Evolutionary conservation across 345 rosid species (phyloP), one percentile per base, ranked within the genome.

Genomic region (Salix brachista): DNA sequence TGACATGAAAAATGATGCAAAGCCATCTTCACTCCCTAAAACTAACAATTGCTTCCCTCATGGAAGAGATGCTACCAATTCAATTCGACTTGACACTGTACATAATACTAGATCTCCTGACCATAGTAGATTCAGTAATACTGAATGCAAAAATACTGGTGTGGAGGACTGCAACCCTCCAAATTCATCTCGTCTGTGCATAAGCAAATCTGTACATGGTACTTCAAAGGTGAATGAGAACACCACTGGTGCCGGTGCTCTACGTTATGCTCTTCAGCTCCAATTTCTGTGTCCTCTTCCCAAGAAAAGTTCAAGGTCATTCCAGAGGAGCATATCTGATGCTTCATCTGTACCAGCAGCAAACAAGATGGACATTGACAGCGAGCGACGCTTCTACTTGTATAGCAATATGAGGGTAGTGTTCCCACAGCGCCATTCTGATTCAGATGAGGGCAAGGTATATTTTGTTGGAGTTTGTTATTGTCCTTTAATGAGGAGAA

Each of bases 361-460:
- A 68, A 67, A 32, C 65, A 73, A 68, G 44, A 44, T 73, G 74
- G 67, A 69, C 48, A 44, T 65, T 75, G 87, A 83, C 13, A 87
- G 77, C 26, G 88, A 91, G 34, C 82, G 93, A 72, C 90, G 91
- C 44, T 95, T 95, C 85, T 93, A 90, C 79, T 79, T 95, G 68
- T 91, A 90, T 83, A 90, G 89, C 60, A 93, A 94, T 71, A 75
- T 94, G 88, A 92, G 94, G 87, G 97, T 88, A 2, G 94, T 94
- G 64, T 94, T 94, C 81, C 97, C 97, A 26, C 98, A 91, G 71
- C 97, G 97, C 68, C 99, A 95, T 87, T 87, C 97, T 25, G 99
- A 95, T 75, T 69, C 93, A 26, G 97, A 95, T 58, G 99, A 95
- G 89, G 97, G 99, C 85, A 93, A 93, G 97, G 99, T 95, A 89